Evolutionary conservation across 2,329 filamentous ascomycete genomes (phyloP), one percentile per base, ranked within the genome.

Genomic region (Teratosphaeriaceae sp.): DNA sequence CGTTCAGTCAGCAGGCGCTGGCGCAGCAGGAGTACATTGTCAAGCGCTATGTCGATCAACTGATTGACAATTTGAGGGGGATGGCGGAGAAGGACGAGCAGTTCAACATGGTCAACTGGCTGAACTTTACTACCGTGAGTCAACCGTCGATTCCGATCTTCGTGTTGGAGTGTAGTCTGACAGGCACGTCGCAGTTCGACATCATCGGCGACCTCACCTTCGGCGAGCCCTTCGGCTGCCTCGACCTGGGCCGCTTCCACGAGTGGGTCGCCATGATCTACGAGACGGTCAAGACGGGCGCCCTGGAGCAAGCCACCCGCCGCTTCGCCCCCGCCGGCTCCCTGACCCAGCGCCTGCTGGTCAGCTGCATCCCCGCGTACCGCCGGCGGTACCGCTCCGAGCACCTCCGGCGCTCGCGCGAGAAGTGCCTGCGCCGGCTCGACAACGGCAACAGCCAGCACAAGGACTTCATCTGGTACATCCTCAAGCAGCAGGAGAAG

Each of bases 21-120:
- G 48, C 61, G 19, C 60, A 64, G 39, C 66, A 70, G 42, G 62
- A 67, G 48, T 56, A 60, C 1, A 59, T 67, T 50, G 40, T 73
- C 46, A 56, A 61, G 42, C 47, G 50, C 0, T 69, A 72, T 48
- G 62, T 69, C 16, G 56, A 65, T 36, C 47, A 69, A 8, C 61
- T 73, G 26, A 58, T 72, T 21, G 35, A 53, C 5, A 60, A 59
- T 21, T 49, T 73, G 22, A 56, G 52, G 45, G 60, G 59, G 48
- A 23, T 64, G 50, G 54, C 54, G 5, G 45, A 57, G 9, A 54
- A 47, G 13, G 53, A 61, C 11, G 36, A 52, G 27, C 33, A 51
- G 2, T 49, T 54, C 20, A 49, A 63, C 44, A 43, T 62, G 42
- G 57, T 58, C 2, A 39, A 48, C 7, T 54, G 53, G 44, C 57